Percentiles rank a stretch among this genome's conserved stretches.
These are phyloP conservation scores for Hypsizygus ulmarius DNA, from an alignment of 1,284 basidiomycete species.

Conservation along the genomic window DNA sequence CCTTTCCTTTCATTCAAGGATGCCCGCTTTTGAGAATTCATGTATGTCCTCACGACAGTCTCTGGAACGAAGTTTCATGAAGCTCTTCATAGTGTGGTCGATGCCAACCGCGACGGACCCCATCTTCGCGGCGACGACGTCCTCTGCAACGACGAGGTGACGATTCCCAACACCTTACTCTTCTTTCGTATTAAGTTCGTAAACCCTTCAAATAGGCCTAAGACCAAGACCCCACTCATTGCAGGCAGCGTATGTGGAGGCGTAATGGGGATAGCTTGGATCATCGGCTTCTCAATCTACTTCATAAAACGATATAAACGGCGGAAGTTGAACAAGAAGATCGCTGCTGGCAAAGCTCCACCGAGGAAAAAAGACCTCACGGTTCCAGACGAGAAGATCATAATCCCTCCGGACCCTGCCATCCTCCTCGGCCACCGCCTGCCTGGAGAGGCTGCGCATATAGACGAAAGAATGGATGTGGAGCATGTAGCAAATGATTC, in stretches of 20 bases:
- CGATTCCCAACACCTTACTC: neutral
- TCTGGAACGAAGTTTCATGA: neutral
- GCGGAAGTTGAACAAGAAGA: conserved; percentile 37
- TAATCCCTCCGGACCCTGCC: conserved; percentile 68
- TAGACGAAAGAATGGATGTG: conserved; percentile 22
- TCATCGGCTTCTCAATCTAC: conserved; percentile 45
- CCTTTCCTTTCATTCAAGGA: neutral
- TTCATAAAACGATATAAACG: conserved; percentile 41
- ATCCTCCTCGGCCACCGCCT: conserved; percentile 47
- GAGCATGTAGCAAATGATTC: neutral
- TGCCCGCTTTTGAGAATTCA: conserved; percentile 11
- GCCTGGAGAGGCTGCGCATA: conserved; percentile 43
- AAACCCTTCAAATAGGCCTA: conserved; percentile 36
- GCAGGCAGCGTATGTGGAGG: conserved; percentile 60
- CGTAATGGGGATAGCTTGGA: conserved; percentile 51
- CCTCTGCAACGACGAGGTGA: conserved; percentile 14
- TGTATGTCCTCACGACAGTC: conserved; percentile 4
- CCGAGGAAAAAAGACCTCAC: conserved; percentile 30
- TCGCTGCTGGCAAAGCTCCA: conserved; percentile 33
- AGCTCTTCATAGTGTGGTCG: conserved; percentile 1
- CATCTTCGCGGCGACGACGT: conserved; percentile 12
- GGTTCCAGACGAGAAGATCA: conserved; percentile 40
- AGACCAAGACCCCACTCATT: conserved; percentile 59
- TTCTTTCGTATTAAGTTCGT: neutral
- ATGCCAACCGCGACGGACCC: conserved; percentile 7